These are phyloP conservation scores for Taphrina deformans DNA, from an alignment of 1,139 yeast genomes.

Conservation along the genomic window DNA sequence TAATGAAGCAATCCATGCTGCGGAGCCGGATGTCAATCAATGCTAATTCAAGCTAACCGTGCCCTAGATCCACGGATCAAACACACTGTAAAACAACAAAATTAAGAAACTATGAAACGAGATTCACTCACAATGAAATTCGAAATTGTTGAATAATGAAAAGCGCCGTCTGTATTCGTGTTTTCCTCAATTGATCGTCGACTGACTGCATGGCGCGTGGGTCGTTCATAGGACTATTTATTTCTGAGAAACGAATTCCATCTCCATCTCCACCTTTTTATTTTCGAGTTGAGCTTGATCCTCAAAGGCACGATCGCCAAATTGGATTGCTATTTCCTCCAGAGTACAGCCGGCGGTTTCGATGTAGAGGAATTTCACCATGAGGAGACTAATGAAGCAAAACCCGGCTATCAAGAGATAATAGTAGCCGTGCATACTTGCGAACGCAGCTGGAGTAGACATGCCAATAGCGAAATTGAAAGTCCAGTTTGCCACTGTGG, in stretches of 20 bases:
- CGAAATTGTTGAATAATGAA: too few species aligned
- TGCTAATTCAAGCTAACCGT: too few species aligned
- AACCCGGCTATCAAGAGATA: not conserved
- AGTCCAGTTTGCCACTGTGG: not conserved
- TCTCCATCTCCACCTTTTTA: not conserved
- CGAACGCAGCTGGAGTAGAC: slow-evolving; percentile 5
- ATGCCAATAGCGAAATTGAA: slow-evolving; percentile 5
- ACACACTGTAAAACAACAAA: too few species aligned
- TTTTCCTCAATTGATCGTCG: too few species aligned
- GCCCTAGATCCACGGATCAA: too few species aligned
- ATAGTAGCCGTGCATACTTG: not conserved
- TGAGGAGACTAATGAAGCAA: slow-evolving; percentile 4
- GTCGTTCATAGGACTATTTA: too few species aligned
- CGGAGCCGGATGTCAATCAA: too few species aligned
- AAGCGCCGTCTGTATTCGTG: too few species aligned
- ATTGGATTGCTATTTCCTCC: not conserved
- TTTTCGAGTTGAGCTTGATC: not conserved
- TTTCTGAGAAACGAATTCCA: not conserved
- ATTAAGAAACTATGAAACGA: too few species aligned
- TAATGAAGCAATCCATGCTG: too few species aligned
- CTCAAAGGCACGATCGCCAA: slow-evolving; percentile 4
- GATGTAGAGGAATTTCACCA: not conserved
- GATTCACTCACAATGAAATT: too few species aligned
- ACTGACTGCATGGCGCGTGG: too few species aligned
- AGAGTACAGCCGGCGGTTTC: slow-evolving; percentile 1